Evolutionary conservation across 495 filamentous ascomycete genomes (phyloP), one percentile per base, ranked within the genome.

Genomic region (Filosporella fistucella): DNA sequence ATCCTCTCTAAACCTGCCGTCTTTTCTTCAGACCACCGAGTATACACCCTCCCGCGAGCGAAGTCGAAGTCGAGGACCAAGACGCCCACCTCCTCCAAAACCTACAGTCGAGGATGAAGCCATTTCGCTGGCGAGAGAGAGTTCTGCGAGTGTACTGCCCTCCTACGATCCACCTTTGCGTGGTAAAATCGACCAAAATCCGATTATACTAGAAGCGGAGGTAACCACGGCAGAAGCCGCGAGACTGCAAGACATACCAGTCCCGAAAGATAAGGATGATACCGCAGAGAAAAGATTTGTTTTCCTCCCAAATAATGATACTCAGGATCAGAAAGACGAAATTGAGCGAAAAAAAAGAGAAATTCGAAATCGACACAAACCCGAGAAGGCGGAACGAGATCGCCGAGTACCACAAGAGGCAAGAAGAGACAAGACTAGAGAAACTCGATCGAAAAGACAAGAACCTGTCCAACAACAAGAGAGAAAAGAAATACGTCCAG

Each of bases 71-170:
- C 48, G 56, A 34, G 42, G 44, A n/a, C 23, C 49, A 33, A 45
- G 49, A 18, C 38, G 37, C 21, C 29, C 16, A 24, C 45, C 32
- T 16, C 49, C 49, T 14, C 58, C 58, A 2, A 32, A 42, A 29
- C 55, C 58, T 9, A 53, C 39, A 16, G 59, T 55, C 8, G 59
- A 62, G 34, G 59, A 62, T 21, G 59, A 62, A 28, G 30, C 16
- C 0, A 40, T 52, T 3, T 59, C 59, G 17, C 33, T 62, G 38
- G 38, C 52, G 3, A 32, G 47, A 39, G 59, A 62, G 28, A 52
- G 36, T 3, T 44, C 23, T 26, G 34, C 36, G 5, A 17, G 32
- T 17, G 42, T 29, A 16, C 20, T 21, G 18, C 35, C 23, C 20
- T 38, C 35, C 5, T 48, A 61, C 42, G 59, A 59, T 30, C 59